Percentiles rank a stretch among this genome's conserved stretches.
phyloP scores from a whole-genome alignment of 495 filamentous ascomycete species.

The Penicillium pancosmium region DNA sequence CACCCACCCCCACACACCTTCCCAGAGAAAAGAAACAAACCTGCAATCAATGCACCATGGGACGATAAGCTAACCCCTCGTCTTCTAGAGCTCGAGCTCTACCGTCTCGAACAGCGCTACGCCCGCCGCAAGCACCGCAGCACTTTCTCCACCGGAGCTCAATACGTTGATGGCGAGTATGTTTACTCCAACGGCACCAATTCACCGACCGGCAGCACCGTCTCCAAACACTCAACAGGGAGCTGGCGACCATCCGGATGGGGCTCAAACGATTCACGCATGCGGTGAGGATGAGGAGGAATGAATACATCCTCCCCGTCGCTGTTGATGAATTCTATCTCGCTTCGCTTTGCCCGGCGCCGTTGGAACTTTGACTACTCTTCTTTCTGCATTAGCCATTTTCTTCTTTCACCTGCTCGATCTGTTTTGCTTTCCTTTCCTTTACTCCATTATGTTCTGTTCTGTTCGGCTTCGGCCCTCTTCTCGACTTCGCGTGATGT shows the following conservation, averaged over 20 bases:
- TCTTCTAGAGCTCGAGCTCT: slow-evolving; percentile 73
- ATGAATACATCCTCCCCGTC: slow-evolving; percentile 1
- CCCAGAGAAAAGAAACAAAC: neutral
- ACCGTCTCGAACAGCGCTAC: slow-evolving; percentile 91
- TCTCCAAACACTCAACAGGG: slow-evolving; percentile 48
- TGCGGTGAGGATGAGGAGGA: slow-evolving; percentile 22
- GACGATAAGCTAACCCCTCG: slow-evolving; percentile 11
- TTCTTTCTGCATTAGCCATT: slow-evolving; percentile 1
- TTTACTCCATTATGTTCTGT: slow-evolving; percentile 6
- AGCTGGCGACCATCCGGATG: slow-evolving; percentile 42
- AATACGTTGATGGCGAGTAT: slow-evolving; percentile 93
- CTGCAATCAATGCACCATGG: neutral
- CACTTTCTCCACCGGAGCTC: slow-evolving; percentile 80
- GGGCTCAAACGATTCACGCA: slow-evolving; percentile 36
- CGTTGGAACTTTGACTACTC: slow-evolving; percentile 1
- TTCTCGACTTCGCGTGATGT: slow-evolving; percentile 24
- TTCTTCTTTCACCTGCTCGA: neutral
- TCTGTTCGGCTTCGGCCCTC: slow-evolving; percentile 6
- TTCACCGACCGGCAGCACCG: slow-evolving; percentile 40
- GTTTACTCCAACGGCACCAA: slow-evolving; percentile 56
- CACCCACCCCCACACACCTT: neutral
- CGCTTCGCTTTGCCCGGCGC: slow-evolving; percentile 3
- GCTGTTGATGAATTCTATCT: slow-evolving; percentile 1
- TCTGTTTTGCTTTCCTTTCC: no score
- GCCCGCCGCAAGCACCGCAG: slow-evolving; percentile 83